Base-by-base conservation (phyloP, 2,329 filamentous ascomycete genomes). In the Colletotrichum sp. region DNA sequence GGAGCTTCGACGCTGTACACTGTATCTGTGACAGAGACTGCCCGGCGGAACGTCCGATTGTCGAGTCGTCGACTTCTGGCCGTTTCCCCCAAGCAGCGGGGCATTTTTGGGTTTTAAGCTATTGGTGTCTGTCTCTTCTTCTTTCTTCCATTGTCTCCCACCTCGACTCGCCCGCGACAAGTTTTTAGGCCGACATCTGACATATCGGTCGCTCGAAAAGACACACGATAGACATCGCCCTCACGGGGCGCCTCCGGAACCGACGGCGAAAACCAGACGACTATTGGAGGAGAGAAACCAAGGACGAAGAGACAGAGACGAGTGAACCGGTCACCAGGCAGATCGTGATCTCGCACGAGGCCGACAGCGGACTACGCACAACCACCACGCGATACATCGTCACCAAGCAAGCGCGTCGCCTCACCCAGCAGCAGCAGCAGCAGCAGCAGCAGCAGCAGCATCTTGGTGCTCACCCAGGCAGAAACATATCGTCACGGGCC, bases 1-100 rank as follows among this genome's bases (percentile, higher is more conserved):
- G 63, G 11, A 72, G 44, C n/a, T 19, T 63, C n/a, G 36, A 57
- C 29, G 13, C 52, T 69, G 22, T 68, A 59, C 29, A 9, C 52
- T 69, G 22, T 72, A 68, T 64, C 72, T 75, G 63, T 63, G 65
- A 68, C 63, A 39, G 32, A 61, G 72, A 49, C 36, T 49, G 57
- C 69, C 19, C 63, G 30, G 61, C 62, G 22, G 63, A 64, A 34
- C 39, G 61, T 39, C 69, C 29, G 52, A 16, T 30, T 65, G 62
- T 72, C 30, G 36, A 62, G 16, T 39, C 19, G 22, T n/a, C 49
- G 27, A n/a, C 34, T 62, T 27, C 52, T 34, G 44, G 44, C 44
- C 44, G 9, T 12, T 32, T 32, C n/a, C 57, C 69, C 25, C 61
- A n/a, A n/a, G n/a, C 57, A 52, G 57, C 68, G 19, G 61, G 30